phyloP scores from a whole-genome alignment of 192 early-diverging fungal genomes.

The Rhizoclosmatium sp. region DNA sequence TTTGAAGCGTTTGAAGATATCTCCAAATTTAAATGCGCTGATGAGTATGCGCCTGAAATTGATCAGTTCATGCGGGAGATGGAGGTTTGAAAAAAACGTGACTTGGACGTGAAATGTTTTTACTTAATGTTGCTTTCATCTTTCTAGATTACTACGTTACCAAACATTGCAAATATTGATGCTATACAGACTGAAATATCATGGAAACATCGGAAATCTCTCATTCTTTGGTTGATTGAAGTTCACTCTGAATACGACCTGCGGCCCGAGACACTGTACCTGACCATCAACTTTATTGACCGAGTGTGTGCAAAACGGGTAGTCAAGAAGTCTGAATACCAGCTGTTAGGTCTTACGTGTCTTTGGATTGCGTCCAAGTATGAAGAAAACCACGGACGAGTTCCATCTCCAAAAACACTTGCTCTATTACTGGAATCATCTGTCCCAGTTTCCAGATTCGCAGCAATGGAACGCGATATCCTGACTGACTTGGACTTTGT shows the following conservation, averaged over 20 bases:
- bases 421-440: constrained; percentile 48
- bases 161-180: constrained; percentile 17
- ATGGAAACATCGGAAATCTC: constrained; percentile 57
- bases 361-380: constrained; percentile 68
- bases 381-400: constrained; percentile 69
- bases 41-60: constrained; percentile 28
- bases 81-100: constrained; percentile 21
- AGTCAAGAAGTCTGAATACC: constrained; percentile 50
- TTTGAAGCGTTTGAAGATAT: constrained; percentile 33
- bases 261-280: constrained; percentile 63
- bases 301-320: constrained; percentile 49
- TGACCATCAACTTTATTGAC: constrained; percentile 64
- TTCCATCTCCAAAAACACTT: constrained; percentile 59
- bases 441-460: constrained; percentile 51
- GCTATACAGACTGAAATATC: constrained; percentile 56
- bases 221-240: constrained; percentile 64
- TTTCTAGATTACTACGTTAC: constrained; percentile 8
- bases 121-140: neutral
- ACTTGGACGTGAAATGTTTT: neutral
- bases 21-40: neutral
- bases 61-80: constrained; percentile 23
- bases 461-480: constrained; percentile 57
- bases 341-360: constrained; percentile 63
- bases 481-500: constrained; percentile 56
- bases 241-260: constrained; percentile 62